Conservation (phyloP, 2,329 filamentous ascomycete genomes). For the Exophiala spinifera region DNA sequence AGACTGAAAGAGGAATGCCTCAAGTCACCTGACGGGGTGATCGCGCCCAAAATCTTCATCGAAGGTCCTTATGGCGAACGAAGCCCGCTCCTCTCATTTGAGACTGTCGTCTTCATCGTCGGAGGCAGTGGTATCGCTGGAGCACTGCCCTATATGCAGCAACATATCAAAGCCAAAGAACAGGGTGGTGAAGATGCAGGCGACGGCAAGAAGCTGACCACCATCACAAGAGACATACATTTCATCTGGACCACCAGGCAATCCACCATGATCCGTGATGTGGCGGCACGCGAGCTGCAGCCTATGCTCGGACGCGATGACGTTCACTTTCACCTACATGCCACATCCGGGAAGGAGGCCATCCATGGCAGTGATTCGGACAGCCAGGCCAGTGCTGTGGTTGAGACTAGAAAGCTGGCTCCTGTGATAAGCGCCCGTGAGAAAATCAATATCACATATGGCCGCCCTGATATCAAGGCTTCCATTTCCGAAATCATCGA, state of each 20-base stretch:
- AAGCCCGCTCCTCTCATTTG: conserved; percentile 41
- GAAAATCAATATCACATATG: conserved; percentile 16
- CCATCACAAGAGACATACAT: conserved; percentile 31
- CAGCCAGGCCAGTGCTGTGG: too few species aligned
- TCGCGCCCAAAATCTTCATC: conserved; percentile 40
- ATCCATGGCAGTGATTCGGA: too few species aligned
- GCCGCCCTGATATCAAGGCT: conserved; percentile 39
- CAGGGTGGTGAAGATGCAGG: conserved; percentile 6
- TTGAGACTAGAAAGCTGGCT: too few species aligned
- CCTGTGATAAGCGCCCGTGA: too few species aligned
- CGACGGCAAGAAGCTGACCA: conserved; percentile 6
- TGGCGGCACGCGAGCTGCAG: conserved; percentile 31
- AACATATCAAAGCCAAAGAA: conserved; percentile 28
- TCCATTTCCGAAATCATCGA: conserved; percentile 35
- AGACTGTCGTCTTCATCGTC: conserved; percentile 53
- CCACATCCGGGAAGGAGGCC: conserved; percentile 25
- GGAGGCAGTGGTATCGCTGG: conserved; percentile 35
- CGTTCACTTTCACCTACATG: conserved; percentile 34
- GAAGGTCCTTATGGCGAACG: conserved; percentile 51
- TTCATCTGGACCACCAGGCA: conserved; percentile 37
- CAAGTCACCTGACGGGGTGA: background rate
- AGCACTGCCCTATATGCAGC: conserved; percentile 47
- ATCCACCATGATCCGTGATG: conserved; percentile 31
- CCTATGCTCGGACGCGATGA: conserved; percentile 31
- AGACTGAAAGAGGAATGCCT: conserved; percentile 35